A percentile compares a stretch with the other conserved stretches of the same genome.
These are phyloP conservation scores for Primulina huaijiensis DNA, from an alignment of 257 asterid species.

Conservation along the genomic window DNA sequence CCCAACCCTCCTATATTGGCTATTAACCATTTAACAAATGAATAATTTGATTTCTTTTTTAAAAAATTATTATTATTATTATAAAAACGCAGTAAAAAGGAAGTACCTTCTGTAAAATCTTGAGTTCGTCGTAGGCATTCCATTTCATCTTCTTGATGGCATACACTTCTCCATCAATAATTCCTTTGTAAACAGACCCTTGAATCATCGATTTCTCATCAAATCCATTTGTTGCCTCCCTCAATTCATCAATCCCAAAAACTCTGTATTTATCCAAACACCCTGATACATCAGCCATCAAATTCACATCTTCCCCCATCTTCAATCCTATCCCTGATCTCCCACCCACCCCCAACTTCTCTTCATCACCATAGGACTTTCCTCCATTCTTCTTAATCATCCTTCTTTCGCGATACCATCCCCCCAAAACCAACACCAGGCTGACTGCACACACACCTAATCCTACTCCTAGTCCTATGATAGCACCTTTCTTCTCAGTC, in stretches of 20 bases:
- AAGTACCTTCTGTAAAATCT: slow-evolving; percentile 89
- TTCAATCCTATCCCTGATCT: slow-evolving; percentile 28
- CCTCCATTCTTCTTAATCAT: slow-evolving; percentile 29
- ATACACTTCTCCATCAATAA: slow-evolving; percentile 60
- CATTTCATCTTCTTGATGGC: slow-evolving; percentile 98
- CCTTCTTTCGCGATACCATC: slow-evolving; percentile 44
- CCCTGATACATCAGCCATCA: slow-evolving; percentile 88
- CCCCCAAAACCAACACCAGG: slow-evolving; percentile 39
- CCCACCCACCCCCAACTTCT: slow-evolving; percentile 21
- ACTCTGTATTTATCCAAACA: slow-evolving; percentile 91
- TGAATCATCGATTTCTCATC: slow-evolving; percentile 57
- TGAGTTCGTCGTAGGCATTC: slow-evolving; percentile 97
- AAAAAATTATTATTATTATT: too few species aligned
- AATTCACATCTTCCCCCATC: slow-evolving; percentile 55
- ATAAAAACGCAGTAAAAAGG: background rate
- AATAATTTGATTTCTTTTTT: too few species aligned
- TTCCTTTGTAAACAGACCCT: slow-evolving; percentile 83
- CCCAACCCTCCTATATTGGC: too few species aligned
- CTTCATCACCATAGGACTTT: slow-evolving; percentile 35
- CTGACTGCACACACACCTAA: slow-evolving; percentile 53
- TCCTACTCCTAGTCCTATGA: slow-evolving; percentile 60
- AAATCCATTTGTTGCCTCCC: slow-evolving; percentile 71
- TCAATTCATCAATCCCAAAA: slow-evolving; percentile 61
- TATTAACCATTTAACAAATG: too few species aligned
- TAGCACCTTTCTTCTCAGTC: slow-evolving; percentile 43